A percentile compares a stretch with the other conserved stretches of the same genome.
phyloP scores from a whole-genome alignment of 192 early-diverging fungal genomes.

The Coemansia sp. region DNA sequence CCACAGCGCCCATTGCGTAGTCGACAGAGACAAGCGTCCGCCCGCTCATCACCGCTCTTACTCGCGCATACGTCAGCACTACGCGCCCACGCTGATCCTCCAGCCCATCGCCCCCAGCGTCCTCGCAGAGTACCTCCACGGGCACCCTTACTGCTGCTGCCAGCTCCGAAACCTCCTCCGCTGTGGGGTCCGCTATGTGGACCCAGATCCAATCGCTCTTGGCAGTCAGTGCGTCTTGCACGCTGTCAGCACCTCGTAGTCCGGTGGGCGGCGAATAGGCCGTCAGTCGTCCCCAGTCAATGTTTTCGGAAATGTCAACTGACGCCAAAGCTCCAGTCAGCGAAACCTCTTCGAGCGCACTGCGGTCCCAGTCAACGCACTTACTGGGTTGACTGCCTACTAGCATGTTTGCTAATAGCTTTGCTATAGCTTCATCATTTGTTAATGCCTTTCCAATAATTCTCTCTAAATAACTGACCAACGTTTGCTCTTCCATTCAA shows the following conservation, averaged over 20 bases:
- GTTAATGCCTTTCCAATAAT: neutral
- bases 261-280: neutral
- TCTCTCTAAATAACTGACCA: neutral
- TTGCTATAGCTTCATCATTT: neutral
- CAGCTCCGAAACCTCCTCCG: slow-evolving; percentile 63
- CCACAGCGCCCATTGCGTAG: slow-evolving; percentile 5
- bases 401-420: neutral
- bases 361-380: slow-evolving; percentile 13
- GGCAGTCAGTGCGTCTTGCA: neutral
- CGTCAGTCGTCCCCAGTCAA: neutral
- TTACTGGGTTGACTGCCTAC: neutral
- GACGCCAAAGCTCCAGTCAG: slow-evolving; percentile 8
- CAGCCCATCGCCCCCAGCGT: slow-evolving; percentile 15
- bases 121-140: neutral
- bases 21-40: neutral
- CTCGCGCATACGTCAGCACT: slow-evolving; percentile 3
- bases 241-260: no score
- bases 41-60: slow-evolving; percentile 16
- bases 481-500: neutral
- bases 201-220: slow-evolving; percentile 60
- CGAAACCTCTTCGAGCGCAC: slow-evolving; percentile 15
- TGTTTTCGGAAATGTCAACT: neutral
- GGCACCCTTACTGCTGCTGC: slow-evolving; percentile 44
- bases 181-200: slow-evolving; percentile 63
- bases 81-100: slow-evolving; percentile 10